phyloP scores from a whole-genome alignment of 352 stramenopile genomes.

The Pythium sukuiense region DNA sequence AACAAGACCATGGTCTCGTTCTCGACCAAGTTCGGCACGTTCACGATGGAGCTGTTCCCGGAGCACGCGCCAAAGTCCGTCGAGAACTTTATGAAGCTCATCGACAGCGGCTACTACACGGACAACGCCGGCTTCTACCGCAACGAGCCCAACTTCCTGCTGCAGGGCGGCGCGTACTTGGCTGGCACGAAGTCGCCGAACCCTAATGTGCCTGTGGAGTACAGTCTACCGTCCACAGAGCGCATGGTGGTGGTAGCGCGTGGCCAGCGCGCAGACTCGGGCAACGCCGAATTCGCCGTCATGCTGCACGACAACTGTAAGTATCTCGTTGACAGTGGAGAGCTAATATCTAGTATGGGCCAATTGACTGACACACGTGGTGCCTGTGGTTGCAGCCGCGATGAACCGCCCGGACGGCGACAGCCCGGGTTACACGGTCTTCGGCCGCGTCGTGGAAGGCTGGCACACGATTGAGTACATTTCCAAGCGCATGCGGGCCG shows the following conservation, averaged over 20 bases:
- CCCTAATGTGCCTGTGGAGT: conserved; percentile 73
- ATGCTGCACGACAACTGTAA: conserved; percentile 84
- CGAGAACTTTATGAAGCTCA: conserved; percentile 66
- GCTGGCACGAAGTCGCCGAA: conserved; percentile 68
- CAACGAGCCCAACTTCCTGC: conserved; percentile 78
- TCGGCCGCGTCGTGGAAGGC: conserved; percentile 72
- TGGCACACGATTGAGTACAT: conserved; percentile 81
- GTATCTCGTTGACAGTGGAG: conserved; percentile 5
- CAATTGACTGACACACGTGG: neutral
- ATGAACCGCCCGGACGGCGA: conserved; percentile 62
- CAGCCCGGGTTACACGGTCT: conserved; percentile 75
- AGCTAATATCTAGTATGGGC: neutral
- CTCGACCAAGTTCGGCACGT: conserved; percentile 70
- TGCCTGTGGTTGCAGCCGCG: conserved; percentile 27
- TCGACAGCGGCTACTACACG: conserved; percentile 65
- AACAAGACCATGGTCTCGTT: conserved; percentile 86
- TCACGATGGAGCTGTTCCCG: conserved; percentile 79
- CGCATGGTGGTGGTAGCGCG: conserved; percentile 83
- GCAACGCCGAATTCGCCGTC: conserved; percentile 82
- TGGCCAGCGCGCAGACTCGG: conserved; percentile 62
- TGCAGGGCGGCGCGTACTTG: conserved; percentile 78
- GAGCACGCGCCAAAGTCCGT: conserved; percentile 78
- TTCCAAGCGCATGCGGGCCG: conserved; percentile 66
- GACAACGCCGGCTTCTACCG: conserved; percentile 82
- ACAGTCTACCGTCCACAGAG: conserved; percentile 72